Evolutionary conservation across 208 protist species (phyloP).

Genomic region (Crithidia mellificae): DNA sequence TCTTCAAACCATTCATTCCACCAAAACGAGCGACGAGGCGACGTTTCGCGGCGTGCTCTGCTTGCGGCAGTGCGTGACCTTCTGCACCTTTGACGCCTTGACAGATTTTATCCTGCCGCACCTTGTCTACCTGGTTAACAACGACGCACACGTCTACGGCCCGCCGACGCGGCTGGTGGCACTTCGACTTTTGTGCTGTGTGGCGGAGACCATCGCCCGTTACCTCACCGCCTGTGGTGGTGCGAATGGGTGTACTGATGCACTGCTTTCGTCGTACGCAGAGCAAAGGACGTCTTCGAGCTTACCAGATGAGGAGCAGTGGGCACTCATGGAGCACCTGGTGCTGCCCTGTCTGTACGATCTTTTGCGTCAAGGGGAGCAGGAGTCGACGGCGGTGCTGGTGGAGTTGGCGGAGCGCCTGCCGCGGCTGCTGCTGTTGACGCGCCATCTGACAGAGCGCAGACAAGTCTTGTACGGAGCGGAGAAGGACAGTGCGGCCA

Average conservation of each 20-base stretch:
- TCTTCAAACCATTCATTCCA: conserved; percentile 45
- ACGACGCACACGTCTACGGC: conserved; percentile 24
- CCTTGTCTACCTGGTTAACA: conserved; percentile 43
- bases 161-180: conserved; percentile 48
- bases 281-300: background rate
- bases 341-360: conserved; percentile 39
- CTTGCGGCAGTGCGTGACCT: conserved; percentile 37
- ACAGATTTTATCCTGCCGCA: conserved; percentile 57
- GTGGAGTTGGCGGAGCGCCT: conserved; percentile 66
- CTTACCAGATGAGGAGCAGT: conserved; percentile 27
- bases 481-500: background rate
- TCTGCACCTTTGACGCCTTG: conserved; percentile 35
- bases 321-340: conserved; percentile 35
- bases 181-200: conserved; percentile 48
- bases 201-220: conserved; percentile 24
- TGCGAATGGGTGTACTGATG: background rate
- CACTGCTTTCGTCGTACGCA: background rate
- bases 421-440: conserved; percentile 56
- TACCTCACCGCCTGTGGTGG: conserved; percentile 14
- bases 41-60: conserved; percentile 47
- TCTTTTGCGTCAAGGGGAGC: conserved; percentile 25
- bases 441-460: conserved; percentile 52
- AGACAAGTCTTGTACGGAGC: conserved; percentile 29
- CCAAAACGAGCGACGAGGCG: conserved; percentile 40
- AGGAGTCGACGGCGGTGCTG: conserved; percentile 44